Base-by-base conservation (phyloP, 2,329 filamentous ascomycete genomes). In the Apiospora sp. region DNA sequence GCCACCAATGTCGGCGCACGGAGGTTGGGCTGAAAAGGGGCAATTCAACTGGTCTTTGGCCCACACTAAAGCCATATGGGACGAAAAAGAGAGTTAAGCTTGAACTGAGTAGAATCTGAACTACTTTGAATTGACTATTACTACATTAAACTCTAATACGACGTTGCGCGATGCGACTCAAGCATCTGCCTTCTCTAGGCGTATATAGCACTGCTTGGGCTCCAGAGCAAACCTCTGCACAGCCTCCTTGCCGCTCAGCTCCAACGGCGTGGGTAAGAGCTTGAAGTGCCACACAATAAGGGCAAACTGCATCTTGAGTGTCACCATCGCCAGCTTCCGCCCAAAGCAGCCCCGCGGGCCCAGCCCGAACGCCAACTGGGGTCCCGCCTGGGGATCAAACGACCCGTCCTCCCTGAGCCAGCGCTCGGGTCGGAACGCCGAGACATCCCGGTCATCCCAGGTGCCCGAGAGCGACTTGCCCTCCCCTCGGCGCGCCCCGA, bases 201-300 rank as follows among this genome's bases (percentile, higher is more conserved):
- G 74, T 24, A 81, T 73, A 69, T 77, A 81, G 51, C 79, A 81
- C 58, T 78, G 74, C 24, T 73, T 78, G 67, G 80, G 79, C 72
- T 82, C 79, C 71, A 78, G 76, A n/a, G 79, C 77, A 71, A 82
- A 81, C 69, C 69, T 77, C 73, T 81, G 78, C 12, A 81, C 74
- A 10, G 77, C 73, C 2, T 79, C 75, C 64, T 80, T 80, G 0
- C 78, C 75, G 37, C 76, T 74, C 51, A 77, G 54, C 24, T 61
- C 49, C 46, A n/a, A 16, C 6, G 75, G 74, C n/a, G 71, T 72
- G 2, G 61, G 51, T n/a, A 75, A 51, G 27, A 75, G 54, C 68
- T 72, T 64, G 48, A 76, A 76, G 46, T 76, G 49, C 75, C 74
- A 76, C 43, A 76, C 24, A 22, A 75, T 76, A 43, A 76, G 34